Percentiles rank a stretch among this genome's conserved stretches.
Conservation (phyloP, 495 filamentous ascomycete genomes). For the Eremomyces bilateralis region DNA sequence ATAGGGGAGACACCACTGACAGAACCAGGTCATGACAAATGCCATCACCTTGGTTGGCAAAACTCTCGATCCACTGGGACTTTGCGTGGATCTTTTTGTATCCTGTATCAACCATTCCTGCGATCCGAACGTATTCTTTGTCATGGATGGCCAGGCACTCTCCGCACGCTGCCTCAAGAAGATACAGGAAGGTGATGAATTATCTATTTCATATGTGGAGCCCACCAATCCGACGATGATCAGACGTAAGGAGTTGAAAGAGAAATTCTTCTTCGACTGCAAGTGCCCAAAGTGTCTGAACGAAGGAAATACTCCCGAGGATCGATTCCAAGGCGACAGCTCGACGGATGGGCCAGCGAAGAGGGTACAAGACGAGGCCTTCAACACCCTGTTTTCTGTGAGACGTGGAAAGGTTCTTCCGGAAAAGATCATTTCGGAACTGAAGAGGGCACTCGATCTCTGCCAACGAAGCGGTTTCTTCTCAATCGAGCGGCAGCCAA, state of each 20-base stretch:
- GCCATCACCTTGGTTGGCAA: slow-evolving; percentile 36
- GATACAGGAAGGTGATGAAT: slow-evolving; percentile 34
- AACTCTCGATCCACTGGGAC: slow-evolving; percentile 36
- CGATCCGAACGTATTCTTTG: slow-evolving; percentile 40
- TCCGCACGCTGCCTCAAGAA: slow-evolving; percentile 21
- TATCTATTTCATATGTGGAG: slow-evolving; percentile 51
- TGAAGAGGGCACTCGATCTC: slow-evolving; percentile 7
- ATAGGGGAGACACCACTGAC: slow-evolving; percentile 1
- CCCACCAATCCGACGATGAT: slow-evolving; percentile 26
- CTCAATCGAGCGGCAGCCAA: slow-evolving; percentile 12
- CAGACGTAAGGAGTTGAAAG: slow-evolving; percentile 29
- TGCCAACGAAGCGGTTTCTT: slow-evolving; percentile 8
- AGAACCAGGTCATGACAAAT: slow-evolving; percentile 29
- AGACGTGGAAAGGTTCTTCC: slow-evolving; percentile 4
- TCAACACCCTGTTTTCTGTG: too few species aligned
- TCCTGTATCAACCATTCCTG: slow-evolving; percentile 50
- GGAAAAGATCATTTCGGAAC: too few species aligned
- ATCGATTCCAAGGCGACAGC: slow-evolving; percentile 9
- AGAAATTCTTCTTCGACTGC: slow-evolving; percentile 46
- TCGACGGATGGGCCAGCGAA: slow-evolving; percentile 4
- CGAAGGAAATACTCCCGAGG: slow-evolving; percentile 12
- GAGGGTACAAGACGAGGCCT: slow-evolving; percentile 10
- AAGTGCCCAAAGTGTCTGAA: slow-evolving; percentile 30
- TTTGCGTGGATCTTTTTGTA: slow-evolving; percentile 35
- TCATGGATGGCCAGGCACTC: slow-evolving; percentile 30